Evolutionary conservation across 2,329 filamentous ascomycete genomes (phyloP), one percentile per base, ranked within the genome.

Genomic region (Zopfia rhizophila): DNA sequence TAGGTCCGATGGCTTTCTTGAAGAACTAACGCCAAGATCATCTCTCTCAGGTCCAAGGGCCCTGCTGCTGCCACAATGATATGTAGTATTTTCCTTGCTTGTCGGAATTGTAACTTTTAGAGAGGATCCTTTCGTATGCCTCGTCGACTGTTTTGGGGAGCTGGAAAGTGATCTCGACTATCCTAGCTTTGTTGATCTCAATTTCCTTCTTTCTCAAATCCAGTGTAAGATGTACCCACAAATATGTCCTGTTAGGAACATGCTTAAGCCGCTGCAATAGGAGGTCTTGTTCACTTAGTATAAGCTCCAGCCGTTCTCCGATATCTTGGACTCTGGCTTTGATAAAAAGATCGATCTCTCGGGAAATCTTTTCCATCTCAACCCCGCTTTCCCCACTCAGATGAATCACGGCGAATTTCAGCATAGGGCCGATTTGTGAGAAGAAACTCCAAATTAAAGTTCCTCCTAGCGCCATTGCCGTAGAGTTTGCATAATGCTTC

Each of bases 201-300:
- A 43, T 4, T 47, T 54, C 3, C n/a, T 46, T 30, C 5, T 63
- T 29, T 19, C 75, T 64, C 2, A 70, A 51, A 10, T 66, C 49
- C 2, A 76, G 51, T 0, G 55, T 70, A 0, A 75, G 63, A 45
- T 63, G 43, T 2, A 75, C 58, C 74, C 74, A 76, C 0, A 76
- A 63, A 48, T 76, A 77, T 1, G 72, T 77, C 7, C 68, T 59
- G 18, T 74, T 56, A 2, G 60, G 39, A 36, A 65, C 56, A 12
- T 38, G 3, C n/a, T 56, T 65, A 1, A 77, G 60, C 3, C 58
- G 38, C 3, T 64, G 37, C 3, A 48, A 18, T 7, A 74, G n/a
- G 24, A 31, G 21, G 33, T 5, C 11, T 28, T 13, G 12, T 13
- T 33, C 36, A 13, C 39, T 36, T 14, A 16, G 13, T 7, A 7